Percentiles rank a stretch among this genome's conserved stretches.
Evolutionary conservation across 306 rosid species (phyloP).

Genomic region (Prunus mume): DNA sequence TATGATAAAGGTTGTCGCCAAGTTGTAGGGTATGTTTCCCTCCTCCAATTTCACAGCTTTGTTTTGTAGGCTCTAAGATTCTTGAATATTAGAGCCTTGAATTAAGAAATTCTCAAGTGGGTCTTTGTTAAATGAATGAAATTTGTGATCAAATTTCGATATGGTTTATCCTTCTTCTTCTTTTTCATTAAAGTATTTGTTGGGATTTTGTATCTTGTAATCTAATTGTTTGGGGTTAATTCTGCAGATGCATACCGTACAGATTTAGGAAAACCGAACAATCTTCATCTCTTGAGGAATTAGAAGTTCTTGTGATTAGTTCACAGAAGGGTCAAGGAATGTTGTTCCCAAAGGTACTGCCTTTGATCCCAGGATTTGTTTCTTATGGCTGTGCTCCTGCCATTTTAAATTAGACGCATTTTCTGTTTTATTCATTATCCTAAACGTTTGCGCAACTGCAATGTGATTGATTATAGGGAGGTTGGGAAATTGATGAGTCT

Average conservation of each 20-base stretch:
- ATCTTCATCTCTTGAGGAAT: slow-evolving; percentile 35
- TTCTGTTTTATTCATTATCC: background rate
- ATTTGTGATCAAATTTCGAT: background rate
- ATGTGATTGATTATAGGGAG: slow-evolving; percentile 58
- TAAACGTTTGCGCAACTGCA: slow-evolving; percentile 7
- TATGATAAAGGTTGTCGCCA: slow-evolving; percentile 67
- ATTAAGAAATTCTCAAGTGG: slow-evolving; percentile 11
- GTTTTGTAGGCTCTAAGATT: too few species aligned
- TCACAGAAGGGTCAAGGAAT: slow-evolving; percentile 81
- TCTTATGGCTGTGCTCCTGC: background rate
- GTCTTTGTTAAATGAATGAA: slow-evolving; percentile 7
- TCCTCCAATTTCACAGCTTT: background rate
- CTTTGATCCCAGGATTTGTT: background rate
- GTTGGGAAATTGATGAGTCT: slow-evolving; percentile 89
- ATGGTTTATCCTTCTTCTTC: background rate
- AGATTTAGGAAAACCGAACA: slow-evolving; percentile 45
- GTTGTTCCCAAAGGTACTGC: slow-evolving; percentile 85
- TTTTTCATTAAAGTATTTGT: background rate
- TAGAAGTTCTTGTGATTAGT: slow-evolving; percentile 87
- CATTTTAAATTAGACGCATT: background rate
- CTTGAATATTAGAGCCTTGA: too few species aligned
- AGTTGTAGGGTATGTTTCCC: slow-evolving; percentile 73
- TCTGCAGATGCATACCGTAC: slow-evolving; percentile 88
- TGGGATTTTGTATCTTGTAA: background rate
- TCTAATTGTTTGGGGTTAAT: background rate